These are phyloP conservation scores for Colletotrichum eremochloae DNA, from an alignment of 2,329 filamentous ascomycete species.

Conservation along the genomic window DNA sequence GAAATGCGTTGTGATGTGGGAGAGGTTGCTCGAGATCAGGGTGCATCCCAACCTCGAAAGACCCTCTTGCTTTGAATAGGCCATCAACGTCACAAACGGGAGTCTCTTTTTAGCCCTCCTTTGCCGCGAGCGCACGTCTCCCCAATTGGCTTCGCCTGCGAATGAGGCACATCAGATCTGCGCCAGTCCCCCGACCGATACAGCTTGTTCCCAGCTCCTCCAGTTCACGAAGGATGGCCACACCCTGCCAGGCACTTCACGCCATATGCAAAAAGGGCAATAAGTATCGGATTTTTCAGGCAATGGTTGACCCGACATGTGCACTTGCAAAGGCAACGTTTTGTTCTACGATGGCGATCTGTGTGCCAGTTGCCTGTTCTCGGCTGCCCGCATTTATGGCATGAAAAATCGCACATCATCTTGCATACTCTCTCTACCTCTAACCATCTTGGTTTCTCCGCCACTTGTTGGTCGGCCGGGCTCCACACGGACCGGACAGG, in stretches of 20 bases:
- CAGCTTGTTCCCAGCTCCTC: constrained; percentile 27
- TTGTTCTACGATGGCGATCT: constrained; percentile 26
- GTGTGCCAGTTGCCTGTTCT: constrained; percentile 37
- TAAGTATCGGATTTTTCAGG: constrained; percentile 13
- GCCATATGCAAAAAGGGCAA: not conserved
- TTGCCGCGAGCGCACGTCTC: constrained; percentile 38
- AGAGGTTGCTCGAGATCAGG: constrained; percentile 19
- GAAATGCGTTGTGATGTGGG: constrained; percentile 26
- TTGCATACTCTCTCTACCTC: constrained; percentile 39
- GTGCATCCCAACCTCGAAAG: constrained; percentile 33
- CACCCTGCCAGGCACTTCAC: constrained; percentile 24
- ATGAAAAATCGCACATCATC: constrained; percentile 45
- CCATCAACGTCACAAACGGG: constrained; percentile 35
- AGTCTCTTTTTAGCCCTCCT: constrained; percentile 34
- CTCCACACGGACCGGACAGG: constrained; percentile 20
- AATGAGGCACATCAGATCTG: constrained; percentile 37
- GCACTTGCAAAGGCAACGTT: constrained; percentile 32
- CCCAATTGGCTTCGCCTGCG: constrained; percentile 26
- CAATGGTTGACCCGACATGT: constrained; percentile 31
- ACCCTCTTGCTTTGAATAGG: constrained; percentile 5
- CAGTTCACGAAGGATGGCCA: constrained; percentile 19
- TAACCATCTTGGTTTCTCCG: constrained; percentile 19
- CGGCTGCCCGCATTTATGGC: constrained; percentile 40
- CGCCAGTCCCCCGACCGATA: constrained; percentile 13
- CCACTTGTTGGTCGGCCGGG: constrained; percentile 8